A percentile compares a stretch with the other conserved stretches of the same genome.
phyloP scores from a whole-genome alignment of 2,329 filamentous ascomycete genomes.

The Fusarium sp. region DNA sequence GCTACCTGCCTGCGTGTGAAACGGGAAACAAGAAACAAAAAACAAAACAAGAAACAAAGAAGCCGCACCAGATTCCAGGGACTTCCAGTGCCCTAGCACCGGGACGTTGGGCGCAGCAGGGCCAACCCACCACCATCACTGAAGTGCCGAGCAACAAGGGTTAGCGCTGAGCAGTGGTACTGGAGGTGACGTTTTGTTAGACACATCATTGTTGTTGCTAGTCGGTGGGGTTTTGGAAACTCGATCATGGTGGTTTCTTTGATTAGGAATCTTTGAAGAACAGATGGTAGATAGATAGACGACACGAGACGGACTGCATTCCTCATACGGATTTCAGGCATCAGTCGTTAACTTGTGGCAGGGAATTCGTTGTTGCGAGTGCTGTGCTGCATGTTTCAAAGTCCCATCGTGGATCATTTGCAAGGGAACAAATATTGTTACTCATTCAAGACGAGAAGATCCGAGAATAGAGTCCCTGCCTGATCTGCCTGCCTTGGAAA shows the following conservation, averaged over 20 bases:
- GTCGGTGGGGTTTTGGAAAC: not conserved
- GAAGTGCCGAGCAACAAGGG: constrained; percentile 40
- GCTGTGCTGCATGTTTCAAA: constrained; percentile 16
- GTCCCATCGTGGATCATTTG: constrained; percentile 7
- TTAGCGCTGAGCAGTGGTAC: constrained; percentile 23
- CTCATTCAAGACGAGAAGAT: constrained; percentile 6
- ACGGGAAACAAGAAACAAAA: constrained; percentile 30
- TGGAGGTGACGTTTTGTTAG: constrained; percentile 25
- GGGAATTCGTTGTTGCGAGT: not conserved
- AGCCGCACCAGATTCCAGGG: constrained; percentile 14
- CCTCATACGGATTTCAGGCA: constrained; percentile 17
- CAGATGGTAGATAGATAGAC: not conserved
- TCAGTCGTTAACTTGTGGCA: constrained; percentile 7
- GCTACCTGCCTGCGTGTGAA: constrained; percentile 20
- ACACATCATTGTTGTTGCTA: not conserved
- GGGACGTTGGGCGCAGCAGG: constrained; percentile 38
- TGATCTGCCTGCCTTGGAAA: constrained; percentile 36
- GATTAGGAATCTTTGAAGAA: not conserved
- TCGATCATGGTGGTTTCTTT: not conserved
- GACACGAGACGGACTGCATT: not conserved
- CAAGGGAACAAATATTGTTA: constrained; percentile 3
- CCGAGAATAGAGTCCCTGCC: constrained; percentile 36
- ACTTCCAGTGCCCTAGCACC: constrained; percentile 26
- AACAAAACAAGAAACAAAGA: constrained; percentile 7
- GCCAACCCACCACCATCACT: constrained; percentile 27